phyloP scores from a whole-genome alignment of 2,329 filamentous ascomycete genomes.

The Tolypocladium guangdongense region DNA sequence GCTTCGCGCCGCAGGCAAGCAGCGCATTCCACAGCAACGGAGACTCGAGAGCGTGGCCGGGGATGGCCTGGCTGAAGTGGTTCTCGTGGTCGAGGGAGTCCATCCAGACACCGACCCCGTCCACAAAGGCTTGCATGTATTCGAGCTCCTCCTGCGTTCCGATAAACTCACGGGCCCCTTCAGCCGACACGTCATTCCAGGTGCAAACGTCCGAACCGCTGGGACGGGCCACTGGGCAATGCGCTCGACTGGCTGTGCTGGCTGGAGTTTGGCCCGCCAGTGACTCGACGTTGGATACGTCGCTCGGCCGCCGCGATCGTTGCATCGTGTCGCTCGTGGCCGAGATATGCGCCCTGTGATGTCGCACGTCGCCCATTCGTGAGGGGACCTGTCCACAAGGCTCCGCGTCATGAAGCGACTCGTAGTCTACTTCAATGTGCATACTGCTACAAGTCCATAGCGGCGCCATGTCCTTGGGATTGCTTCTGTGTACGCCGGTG shows the following conservation, averaged over 20 bases:
- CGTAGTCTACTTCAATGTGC: too few relatives aligned
- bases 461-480: too few relatives aligned
- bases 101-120: conserved; percentile 90
- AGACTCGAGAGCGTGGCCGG: conserved; percentile 69
- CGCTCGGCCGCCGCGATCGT: neutral
- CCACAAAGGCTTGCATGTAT: conserved; percentile 88
- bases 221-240: too few relatives aligned
- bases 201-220: neutral
- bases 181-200: neutral
- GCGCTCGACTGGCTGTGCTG: neutral
- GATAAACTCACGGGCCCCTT: conserved; percentile 44
- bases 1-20: conserved; percentile 76
- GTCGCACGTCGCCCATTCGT: neutral
- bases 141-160: conserved; percentile 66
- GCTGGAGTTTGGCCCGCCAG: neutral
- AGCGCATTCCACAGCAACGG: conserved; percentile 85
- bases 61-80: conserved; percentile 77
- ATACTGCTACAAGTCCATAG: too few relatives aligned
- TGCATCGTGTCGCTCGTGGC: neutral
- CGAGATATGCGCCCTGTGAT: neutral
- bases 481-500: too few relatives aligned
- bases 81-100: conserved; percentile 78
- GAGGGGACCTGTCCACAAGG: too few relatives aligned
- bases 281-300: neutral
- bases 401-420: too few relatives aligned